These are phyloP conservation scores for Backusella parvicylindrica DNA, from an alignment of 192 early-diverging fungal genomes.

Conservation along the genomic window DNA sequence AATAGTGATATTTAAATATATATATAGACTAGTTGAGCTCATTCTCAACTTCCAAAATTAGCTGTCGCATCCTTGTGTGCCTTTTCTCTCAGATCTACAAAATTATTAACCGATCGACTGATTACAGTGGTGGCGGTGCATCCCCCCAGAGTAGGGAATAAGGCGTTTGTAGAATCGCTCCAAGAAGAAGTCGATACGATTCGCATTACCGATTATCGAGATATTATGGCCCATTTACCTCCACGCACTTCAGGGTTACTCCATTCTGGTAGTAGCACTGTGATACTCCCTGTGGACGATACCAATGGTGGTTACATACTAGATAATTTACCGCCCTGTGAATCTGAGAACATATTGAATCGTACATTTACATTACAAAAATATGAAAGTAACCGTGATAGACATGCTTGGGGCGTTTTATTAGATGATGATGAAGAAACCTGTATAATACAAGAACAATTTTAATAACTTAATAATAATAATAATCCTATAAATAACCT, in stretches of 20 bases:
- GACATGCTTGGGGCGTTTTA: not conserved
- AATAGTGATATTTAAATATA: not conserved
- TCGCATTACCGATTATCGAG: slow-evolving; percentile 15
- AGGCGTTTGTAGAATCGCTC: slow-evolving; percentile 9
- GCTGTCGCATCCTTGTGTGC: slow-evolving; percentile 29
- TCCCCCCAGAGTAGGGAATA: slow-evolving; percentile 22
- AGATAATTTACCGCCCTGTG: not conserved
- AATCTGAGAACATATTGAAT: slow-evolving; percentile 1
- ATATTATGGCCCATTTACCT: slow-evolving; percentile 27
- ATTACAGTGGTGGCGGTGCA: slow-evolving; percentile 14
- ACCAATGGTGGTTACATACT: not conserved
- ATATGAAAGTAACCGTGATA: not conserved
- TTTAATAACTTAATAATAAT: not conserved
- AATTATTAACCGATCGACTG: slow-evolving; percentile 13
- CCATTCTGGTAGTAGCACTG: slow-evolving; percentile 15
- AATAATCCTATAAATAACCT: not conserved
- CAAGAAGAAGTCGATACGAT: slow-evolving; percentile 10
- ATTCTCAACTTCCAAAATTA: not conserved
- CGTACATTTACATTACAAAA: slow-evolving; percentile 8
- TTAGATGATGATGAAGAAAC: not conserved
- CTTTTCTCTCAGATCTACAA: slow-evolving; percentile 23
- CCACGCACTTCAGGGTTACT: slow-evolving; percentile 22
- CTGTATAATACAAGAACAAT: not conserved
- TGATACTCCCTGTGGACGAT: not conserved
- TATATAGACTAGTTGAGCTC: not conserved